Base-by-base conservation (phyloP, 306 rosid species). In the Benincasa hispida region DNA sequence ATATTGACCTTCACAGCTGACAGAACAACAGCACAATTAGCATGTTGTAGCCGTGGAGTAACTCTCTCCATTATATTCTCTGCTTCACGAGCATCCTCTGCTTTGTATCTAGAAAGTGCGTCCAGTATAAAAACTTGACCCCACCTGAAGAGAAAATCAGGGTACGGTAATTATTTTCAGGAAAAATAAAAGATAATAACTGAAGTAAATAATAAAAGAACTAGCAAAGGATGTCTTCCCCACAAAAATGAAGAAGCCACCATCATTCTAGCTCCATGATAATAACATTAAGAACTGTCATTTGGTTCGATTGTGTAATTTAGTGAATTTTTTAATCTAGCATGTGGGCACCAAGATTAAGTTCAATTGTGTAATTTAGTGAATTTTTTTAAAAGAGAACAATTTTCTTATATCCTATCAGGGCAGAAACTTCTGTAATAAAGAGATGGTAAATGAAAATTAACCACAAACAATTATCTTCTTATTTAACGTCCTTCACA, bases 71-170 rank as follows among this genome's bases (percentile, higher is more conserved):
- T 96, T 55, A 95, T 95, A 84, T 90, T 91, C 84, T 95, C 99
- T 55, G 98, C 99, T 82, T 95, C 99, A 79, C 97, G 98, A 58
- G 98, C 91, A 84, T 95, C 97, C 74, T 92, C 91, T 72, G 98
- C 98, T 88, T 89, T 95, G 86, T 92, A 95, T 86, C 85, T 88
- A 60, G 99, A 95, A 83, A 95, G 99, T 62, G 99, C 98, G 56
- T 95, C 99, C 87, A 95, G 76, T 81, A 95, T 95, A 81, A 95
- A 95, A 81, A 95, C 99, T 88, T 95, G 98, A 81, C 99, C 97
- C 97, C 98, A 95, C 86, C 99, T 95, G 82, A 32, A 83, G 42
- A 72, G 61, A 63, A 59, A 76, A 17, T 37, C 67, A 78, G 78
- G 80, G 27, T 51, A 72, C 45, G 51, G 39, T 30, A 50, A 9